Base-by-base conservation (phyloP, 129 eudicot genomes). In the Saposhnikovia divaricata region DNA sequence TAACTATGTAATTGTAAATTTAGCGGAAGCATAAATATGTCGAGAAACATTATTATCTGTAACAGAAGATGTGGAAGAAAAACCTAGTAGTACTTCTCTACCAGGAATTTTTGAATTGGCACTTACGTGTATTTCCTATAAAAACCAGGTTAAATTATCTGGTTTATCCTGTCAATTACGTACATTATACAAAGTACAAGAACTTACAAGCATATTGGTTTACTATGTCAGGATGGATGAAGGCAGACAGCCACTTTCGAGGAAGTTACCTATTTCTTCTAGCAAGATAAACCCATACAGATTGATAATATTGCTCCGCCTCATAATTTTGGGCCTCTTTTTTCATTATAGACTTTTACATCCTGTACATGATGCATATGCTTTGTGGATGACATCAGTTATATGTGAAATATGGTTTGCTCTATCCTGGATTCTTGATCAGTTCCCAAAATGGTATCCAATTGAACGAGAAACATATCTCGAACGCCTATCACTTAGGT, bases 361-460 rank as follows among this genome's bases (percentile, higher is more conserved):
- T 77, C 97, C 97, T 5, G 97, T 92, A 78, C 70, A 85, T 42
- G 95, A 92, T 88, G 97, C 97, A 27, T 86, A 88, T 87, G 89
- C 91, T 37, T 79, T 92, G 85, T 92, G 97, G 97, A 80, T 92
- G 79, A 87, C 87, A 51, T 92, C 97, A 15, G 87, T 92, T 69
- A 87, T 92, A 71, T 92, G 97, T 81, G 97, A 92, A 89, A 86
- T 92, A 59, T 92, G 97, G 97, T 92, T 92, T 78, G 97, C 92
- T 4, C 79, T 89, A 63, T 92, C 97, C 11, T 92, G 97, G 97
- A 83, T 90, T 74, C 88, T 92, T 47, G 97, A 92, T 87, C 97
- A 92, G 80, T 92, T 92, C 83, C 97, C 97, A 27, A 92, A 92
- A 69, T 92, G 97, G 97, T 85, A 79, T 16, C 97, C 97, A 1